A percentile compares a stretch with the other conserved stretches of the same genome.
Evolutionary conservation across 2,329 filamentous ascomycete genomes (phyloP).

Genomic region (Onygenales sp.): DNA sequence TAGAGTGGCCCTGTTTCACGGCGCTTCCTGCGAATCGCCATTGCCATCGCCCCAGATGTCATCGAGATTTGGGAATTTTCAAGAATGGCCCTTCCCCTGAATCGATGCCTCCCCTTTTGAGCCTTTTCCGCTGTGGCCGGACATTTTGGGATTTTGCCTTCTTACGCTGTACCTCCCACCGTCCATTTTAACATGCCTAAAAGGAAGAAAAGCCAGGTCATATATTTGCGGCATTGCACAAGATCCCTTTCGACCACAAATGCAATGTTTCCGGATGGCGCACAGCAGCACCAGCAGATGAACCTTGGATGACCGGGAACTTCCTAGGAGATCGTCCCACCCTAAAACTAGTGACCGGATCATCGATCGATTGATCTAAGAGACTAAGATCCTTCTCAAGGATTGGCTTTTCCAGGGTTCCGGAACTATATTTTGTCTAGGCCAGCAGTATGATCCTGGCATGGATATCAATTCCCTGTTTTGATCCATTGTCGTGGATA

Average conservation of each 20-base stretch:
- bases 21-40: not conserved
- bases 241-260: not conserved
- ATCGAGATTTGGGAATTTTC: not conserved
- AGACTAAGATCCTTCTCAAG: not conserved
- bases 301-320: not conserved
- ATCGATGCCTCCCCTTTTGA: not conserved
- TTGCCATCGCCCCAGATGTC: not conserved
- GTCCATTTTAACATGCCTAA: not conserved
- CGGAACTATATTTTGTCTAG: not conserved
- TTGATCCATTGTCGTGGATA: not conserved
- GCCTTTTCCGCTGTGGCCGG: not conserved
- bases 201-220: not conserved
- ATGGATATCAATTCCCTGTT: not conserved
- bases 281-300: slow-evolving; percentile 4
- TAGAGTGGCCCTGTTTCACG: not conserved
- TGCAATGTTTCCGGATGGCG: slow-evolving; percentile 2
- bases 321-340: slow-evolving; percentile 3
- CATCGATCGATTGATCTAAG: slow-evolving; percentile 1
- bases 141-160: not conserved
- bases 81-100: not conserved
- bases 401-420: not conserved
- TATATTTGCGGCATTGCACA: not conserved
- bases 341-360: not conserved
- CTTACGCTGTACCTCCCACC: not conserved
- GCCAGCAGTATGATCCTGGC: not conserved